Conservation (phyloP, 306 rosid species). For the Arachis hypogaea region DNA sequence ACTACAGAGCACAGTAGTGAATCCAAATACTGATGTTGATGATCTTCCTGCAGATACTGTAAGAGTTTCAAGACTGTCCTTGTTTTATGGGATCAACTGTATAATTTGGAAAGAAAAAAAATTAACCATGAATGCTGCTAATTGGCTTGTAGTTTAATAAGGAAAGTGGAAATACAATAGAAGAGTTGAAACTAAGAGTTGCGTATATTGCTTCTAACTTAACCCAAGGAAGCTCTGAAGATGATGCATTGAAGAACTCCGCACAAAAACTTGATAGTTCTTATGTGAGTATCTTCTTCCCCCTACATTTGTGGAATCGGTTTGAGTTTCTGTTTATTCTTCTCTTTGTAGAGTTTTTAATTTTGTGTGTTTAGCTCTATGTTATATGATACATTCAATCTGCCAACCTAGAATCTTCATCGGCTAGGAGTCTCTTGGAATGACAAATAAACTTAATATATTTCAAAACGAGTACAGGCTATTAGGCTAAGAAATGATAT, state of each 20-base stretch:
- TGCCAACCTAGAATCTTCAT: conserved; percentile 6
- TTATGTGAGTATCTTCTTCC: conserved; percentile 63
- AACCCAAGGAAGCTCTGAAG: conserved; percentile 63
- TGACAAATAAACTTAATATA: conserved; percentile 4
- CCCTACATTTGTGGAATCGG: conserved; percentile 13
- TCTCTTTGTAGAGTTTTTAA: conserved; percentile 10
- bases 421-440: conserved; percentile 1
- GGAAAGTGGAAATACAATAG: conserved; percentile 75
- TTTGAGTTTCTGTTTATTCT: conserved; percentile 20
- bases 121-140: conserved; percentile 24
- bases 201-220: conserved; percentile 54
- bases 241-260: conserved; percentile 55
- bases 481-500: conserved; percentile 21
- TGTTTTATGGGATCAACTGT: conserved; percentile 27
- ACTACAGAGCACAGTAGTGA: conserved; percentile 79
- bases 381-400: conserved; percentile 16
- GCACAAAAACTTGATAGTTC: conserved; percentile 49
- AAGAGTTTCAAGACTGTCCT: conserved; percentile 46
- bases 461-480: neutral
- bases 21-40: conserved; percentile 71
- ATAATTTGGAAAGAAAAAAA: conserved; percentile 14
- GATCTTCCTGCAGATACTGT: conserved; percentile 83
- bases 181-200: conserved; percentile 91
- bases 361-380: conserved; percentile 25
- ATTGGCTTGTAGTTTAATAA: conserved; percentile 69